Evolutionary conservation across 106 monocot genomes (phyloP).

Genomic region (Allium sativum): DNA sequence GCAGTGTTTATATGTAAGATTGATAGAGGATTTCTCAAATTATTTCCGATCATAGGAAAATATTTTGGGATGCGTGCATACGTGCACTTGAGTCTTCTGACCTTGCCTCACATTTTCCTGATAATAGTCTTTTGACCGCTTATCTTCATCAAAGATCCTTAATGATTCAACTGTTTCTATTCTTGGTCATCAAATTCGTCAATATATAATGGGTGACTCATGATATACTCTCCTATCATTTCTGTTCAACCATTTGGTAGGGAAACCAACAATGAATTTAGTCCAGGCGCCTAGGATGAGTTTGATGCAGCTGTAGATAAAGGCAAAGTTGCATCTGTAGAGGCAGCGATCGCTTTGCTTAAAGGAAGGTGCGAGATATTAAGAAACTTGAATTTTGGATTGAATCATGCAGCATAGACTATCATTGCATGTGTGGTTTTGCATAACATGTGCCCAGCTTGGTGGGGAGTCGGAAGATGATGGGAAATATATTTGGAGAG

Average conservation of each 20-base stretch:
- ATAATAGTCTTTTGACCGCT: conserved; percentile 33
- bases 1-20: too few relatives aligned
- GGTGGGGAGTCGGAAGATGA: conserved; percentile 46
- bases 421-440: conserved; percentile 19
- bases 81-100: conserved; percentile 33
- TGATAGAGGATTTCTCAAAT: too few relatives aligned
- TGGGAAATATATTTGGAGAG: conserved; percentile 42
- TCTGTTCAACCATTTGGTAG: conserved; percentile 31
- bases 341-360: conserved; percentile 21
- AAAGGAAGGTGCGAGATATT: conserved; percentile 25
- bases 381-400: conserved; percentile 21
- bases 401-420: conserved; percentile 19
- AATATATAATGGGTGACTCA: conserved; percentile 32
- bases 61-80: conserved; percentile 51
- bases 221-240: conserved; percentile 42
- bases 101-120: conserved; percentile 39
- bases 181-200: conserved; percentile 20
- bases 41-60: conserved; percentile 32
- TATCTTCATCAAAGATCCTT: conserved; percentile 19
- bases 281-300: conserved; percentile 8
- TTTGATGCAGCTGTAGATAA: conserved; percentile 29
- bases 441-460: conserved; percentile 47
- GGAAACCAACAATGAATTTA: neutral
- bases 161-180: conserved; percentile 15
- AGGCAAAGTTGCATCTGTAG: conserved; percentile 13